Evolutionary conservation across 208 protist species (phyloP).

Genomic region (Acanthamoeba triangularis): DNA sequence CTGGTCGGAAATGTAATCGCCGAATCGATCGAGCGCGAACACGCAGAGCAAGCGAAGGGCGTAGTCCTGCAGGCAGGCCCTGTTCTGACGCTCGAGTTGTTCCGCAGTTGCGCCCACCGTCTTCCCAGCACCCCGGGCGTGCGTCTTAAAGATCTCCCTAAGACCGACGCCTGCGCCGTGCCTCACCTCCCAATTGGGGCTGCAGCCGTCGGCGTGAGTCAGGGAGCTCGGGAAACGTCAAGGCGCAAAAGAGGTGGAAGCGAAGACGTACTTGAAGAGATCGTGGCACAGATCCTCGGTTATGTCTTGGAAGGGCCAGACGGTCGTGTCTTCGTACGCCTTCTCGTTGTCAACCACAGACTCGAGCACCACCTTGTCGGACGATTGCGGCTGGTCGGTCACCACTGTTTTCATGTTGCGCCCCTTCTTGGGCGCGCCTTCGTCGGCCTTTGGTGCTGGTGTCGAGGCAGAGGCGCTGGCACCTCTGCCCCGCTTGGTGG

Average conservation of each 20-base stretch:
- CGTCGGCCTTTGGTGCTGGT: background rate
- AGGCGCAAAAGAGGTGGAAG: background rate
- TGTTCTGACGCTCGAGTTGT: constrained; percentile 75
- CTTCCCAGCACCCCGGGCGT: constrained; percentile 84
- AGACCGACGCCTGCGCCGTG: constrained; percentile 91
- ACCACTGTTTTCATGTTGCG: constrained; percentile 71
- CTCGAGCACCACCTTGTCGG: constrained; percentile 85
- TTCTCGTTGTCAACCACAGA: constrained; percentile 75
- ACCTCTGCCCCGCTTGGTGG: too few species aligned
- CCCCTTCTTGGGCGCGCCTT: background rate
- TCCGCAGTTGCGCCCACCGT: constrained; percentile 23
- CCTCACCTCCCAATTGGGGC: constrained; percentile 88
- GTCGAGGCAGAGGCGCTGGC: background rate
- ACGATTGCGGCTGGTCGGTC: constrained; percentile 80
- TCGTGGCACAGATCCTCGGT: constrained; percentile 86
- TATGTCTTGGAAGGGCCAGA: constrained; percentile 90
- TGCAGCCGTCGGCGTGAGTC: constrained; percentile 22
- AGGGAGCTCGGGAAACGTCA: background rate
- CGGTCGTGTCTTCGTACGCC: constrained; percentile 73
- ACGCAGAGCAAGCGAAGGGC: constrained; percentile 90
- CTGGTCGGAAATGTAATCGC: constrained; percentile 90
- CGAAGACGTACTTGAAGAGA: constrained; percentile 81
- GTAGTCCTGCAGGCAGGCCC: constrained; percentile 89
- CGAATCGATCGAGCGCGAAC: constrained; percentile 91
- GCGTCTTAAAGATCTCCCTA: constrained; percentile 88